Evolutionary conservation across 768 basidiomycete genomes (phyloP), one percentile per base, ranked within the genome.

Genomic region (Lactifluus pinguis): DNA sequence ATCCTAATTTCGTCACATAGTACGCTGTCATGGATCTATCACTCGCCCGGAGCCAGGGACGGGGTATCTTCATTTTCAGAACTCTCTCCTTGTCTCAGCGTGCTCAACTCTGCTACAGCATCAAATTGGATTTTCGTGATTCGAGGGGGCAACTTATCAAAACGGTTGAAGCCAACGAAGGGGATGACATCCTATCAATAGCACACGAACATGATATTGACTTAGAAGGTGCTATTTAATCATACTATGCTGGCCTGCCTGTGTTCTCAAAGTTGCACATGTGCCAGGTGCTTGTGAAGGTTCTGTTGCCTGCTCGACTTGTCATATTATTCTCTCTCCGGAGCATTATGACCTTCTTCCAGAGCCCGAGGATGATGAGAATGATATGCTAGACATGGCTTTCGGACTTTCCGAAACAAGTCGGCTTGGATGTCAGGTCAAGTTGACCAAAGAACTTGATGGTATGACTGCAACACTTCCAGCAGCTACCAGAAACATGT

Each of bases 331-430:
- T 60, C 78, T 95, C 56, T 77, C 84, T 29, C 80, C 81, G 21
- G 85, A 93, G 68, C 79, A 85, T 62, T 98, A 94, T 71, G 91
- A 98, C 72, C 71, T 81, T 50, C 80, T 98, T 3, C 87, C 91
- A 1, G 95, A 98, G 69, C 95, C 95, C 4, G 89, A 89, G 57
- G 95, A 98, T 66, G 95, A 99, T 70, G 95, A 99, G 75, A 99
- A 98, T 68, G 95, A 93, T 68, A 94, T 95, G 92, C 81, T 99
- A 42, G 95, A 98, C 72, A 91, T 98, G 81, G 95, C 95, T 4
- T 98, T 98, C 68, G 97, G 92, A 0, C 78, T 98, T 55, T 95
- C 93, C 0, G 95, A 98, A 68, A 98, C 95, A 66, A 95, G 88
- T 63, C 77, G 85, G 10, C 74, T 91, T 19, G 89, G 89, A 0